Base-by-base conservation (phyloP, 1,284 basidiomycete genomes). In the Naganishia sp. region DNA sequence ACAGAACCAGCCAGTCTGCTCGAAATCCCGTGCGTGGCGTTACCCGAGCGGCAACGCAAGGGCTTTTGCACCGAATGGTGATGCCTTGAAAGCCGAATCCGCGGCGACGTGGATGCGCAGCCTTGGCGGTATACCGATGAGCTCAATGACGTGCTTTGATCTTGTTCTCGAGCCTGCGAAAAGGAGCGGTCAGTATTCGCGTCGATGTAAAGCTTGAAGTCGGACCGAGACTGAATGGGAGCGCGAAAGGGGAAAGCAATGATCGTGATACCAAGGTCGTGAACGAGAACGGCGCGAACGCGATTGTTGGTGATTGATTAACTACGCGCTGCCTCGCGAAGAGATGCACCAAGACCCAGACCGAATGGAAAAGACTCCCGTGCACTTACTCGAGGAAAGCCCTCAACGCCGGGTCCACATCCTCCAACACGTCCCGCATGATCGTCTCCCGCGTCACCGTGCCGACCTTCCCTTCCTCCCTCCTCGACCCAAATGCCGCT, bases 371-470 rank as follows among this genome's bases (percentile, higher is more conserved):
- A 25, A n/a, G 21, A 25, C 45, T 6, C 32, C 6, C 32, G 32
- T 10, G 32, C 9, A 68, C 67, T 62, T 41, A 66, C 67, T 68
- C 60, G 4, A 68, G 25, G 57, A 68, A 68, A 10, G 67, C 67
- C 35, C 54, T 63, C 32, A 68, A 51, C 23, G 52, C 55, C 31
- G 67, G 64, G 31, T 68, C 67, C 21, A 68, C 35, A 43, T 53
- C 64, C 46, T 50, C 49, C 58, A 66, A 58, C 5, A 63, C 64
- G 18, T 68, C 60, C 55, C n/a, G 54, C 61, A 54, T 66, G 17
- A 63, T 60, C 23, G 52, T 51, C 54, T 58, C 41, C 53, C 47
- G 56, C 31, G 50, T 50, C 46, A 31, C 28, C 56, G 21, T 28
- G 9, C 41, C 31, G 13, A 41, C 43, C 51, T 35, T 49, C n/a